Evolutionary conservation across 495 filamentous ascomycete genomes (phyloP), one percentile per base, ranked within the genome.

Genomic region (Parathielavia hyrcaniae): DNA sequence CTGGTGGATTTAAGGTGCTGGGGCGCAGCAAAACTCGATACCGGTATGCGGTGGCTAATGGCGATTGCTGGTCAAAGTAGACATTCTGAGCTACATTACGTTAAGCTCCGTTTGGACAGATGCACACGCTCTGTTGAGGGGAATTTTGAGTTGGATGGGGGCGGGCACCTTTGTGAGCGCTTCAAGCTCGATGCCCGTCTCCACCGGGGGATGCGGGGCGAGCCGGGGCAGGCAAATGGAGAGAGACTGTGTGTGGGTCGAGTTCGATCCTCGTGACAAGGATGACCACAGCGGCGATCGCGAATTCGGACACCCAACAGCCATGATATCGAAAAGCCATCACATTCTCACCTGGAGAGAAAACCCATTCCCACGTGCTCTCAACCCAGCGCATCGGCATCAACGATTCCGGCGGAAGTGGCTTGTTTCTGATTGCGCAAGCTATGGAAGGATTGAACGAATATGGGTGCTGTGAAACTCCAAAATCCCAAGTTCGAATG

Each of bases 1-100:
- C 17, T 14, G 56, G 22, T 64, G 60, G 67, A 65, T 67, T 67
- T 65, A 67, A 66, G 55, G 67, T 67, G 61, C 51, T 61, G 61
- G 55, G 67, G 61, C 67, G 60, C 57, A 63, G 61, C 41, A 59
- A 50, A 60, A 54, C 53, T 50, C 44, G 52, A 61, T 44, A 43
- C 10, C 9, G 48, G 16, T 11, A 52, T 17, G 40, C 17, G 9
- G 46, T 34, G 30, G 14, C 19, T 22, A 36, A 3, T 30, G 26
- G 5, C 26, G n/a, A 19, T 13, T 20, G 22, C 5, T 39, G 11
- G 36, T n/a, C n/a, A n/a, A n/a, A n/a, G n/a, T n/a, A n/a, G n/a
- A n/a, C n/a, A n/a, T n/a, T n/a, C n/a, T n/a, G n/a, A n/a, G n/a
- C n/a, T n/a, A n/a, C n/a, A n/a, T n/a, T n/a, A n/a, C n/a, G n/a